phyloP scores from a whole-genome alignment of 2,329 filamentous ascomycete species.

The Pseudogymnoascus sp. region DNA sequence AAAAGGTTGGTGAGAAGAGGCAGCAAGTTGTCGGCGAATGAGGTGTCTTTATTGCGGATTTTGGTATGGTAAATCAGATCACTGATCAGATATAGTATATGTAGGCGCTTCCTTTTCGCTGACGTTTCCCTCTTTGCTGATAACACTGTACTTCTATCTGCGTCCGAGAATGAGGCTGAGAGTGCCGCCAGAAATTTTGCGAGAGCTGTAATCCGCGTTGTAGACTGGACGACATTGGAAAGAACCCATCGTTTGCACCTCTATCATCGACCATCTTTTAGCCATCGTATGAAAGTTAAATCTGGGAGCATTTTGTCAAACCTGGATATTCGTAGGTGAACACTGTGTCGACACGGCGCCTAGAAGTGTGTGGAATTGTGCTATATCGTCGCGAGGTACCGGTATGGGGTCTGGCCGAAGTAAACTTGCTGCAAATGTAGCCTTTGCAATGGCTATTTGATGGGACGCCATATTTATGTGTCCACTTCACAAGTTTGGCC shows the following conservation, averaged over 20 bases:
- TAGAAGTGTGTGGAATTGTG: slow-evolving; percentile 60
- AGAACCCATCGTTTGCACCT: slow-evolving; percentile 84
- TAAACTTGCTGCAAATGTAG: slow-evolving; percentile 66
- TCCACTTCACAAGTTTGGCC: not conserved
- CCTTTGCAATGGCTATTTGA: slow-evolving; percentile 70
- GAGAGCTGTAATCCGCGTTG: slow-evolving; percentile 57
- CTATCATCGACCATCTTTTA: slow-evolving; percentile 46
- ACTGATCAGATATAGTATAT: slow-evolving; percentile 71
- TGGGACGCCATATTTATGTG: slow-evolving; percentile 53
- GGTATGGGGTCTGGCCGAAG: slow-evolving; percentile 67
- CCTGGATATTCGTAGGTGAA: slow-evolving; percentile 78
- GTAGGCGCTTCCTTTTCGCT: slow-evolving; percentile 60
- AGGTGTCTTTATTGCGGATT: slow-evolving; percentile 40
- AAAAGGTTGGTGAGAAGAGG: slow-evolving; percentile 56
- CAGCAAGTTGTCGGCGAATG: slow-evolving; percentile 51
- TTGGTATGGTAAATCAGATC: slow-evolving; percentile 68
- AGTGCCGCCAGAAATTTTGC: slow-evolving; percentile 65
- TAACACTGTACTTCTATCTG: slow-evolving; percentile 18
- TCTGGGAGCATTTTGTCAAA: slow-evolving; percentile 45
- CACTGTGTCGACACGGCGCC: slow-evolving; percentile 61
- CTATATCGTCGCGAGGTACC: slow-evolving; percentile 61
- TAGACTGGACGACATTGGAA: slow-evolving; percentile 61
- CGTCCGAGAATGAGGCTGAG: slow-evolving; percentile 17
- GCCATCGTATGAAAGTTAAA: slow-evolving; percentile 28
- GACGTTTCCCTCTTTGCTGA: slow-evolving; percentile 42